Evolutionary conservation across 2,329 filamentous ascomycete genomes (phyloP), one percentile per base, ranked within the genome.

Genomic region (Aspergillus nomiae): DNA sequence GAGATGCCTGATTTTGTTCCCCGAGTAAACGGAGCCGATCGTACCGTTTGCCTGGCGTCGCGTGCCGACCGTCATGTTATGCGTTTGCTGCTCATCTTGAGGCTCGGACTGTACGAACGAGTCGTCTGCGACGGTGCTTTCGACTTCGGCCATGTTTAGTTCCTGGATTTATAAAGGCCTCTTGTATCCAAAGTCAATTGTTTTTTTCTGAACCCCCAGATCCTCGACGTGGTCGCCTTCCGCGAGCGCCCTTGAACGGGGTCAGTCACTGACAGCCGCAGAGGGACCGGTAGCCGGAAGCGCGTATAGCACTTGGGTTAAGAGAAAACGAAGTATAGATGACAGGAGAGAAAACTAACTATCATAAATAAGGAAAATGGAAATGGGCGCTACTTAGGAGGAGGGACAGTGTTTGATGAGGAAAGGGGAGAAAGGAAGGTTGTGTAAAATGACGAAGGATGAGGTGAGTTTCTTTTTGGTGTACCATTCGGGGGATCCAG

Each of bases 11-110:
- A 89, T 88, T 79, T 89, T 89, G 75, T 89, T 89, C 26, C 87
- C 87, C 24, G 87, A 89, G 73, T 89, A 89, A 26, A 89, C 87
- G 0, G 87, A 89, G 6, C 86, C 87, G 57, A 89, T 87, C 59
- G 85, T 88, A 60, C 87, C 87, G 71, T 87, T 89, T 32, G 86
- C 85, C 75, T 89, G 88, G 67, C 86, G 86, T 65, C 87, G 80
- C 48, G 84, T 87, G 56, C 81, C 80, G 46, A 82, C 79, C 54
- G 80, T 78, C 61, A 78, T 80, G 59, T 74, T 76, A 59, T 78
- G 76, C 26, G 71, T 69, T 34, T 70, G 65, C 59, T 76, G 73
- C 38, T 79, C 76, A 61, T 80, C 78, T 41, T 73, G 73, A 32
- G 70, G 69, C 61, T 79, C 77, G 63, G 75, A 74, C 16, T 68